phyloP scores from a whole-genome alignment of 139 green algal species.

The Trebouxia sp. region DNA sequence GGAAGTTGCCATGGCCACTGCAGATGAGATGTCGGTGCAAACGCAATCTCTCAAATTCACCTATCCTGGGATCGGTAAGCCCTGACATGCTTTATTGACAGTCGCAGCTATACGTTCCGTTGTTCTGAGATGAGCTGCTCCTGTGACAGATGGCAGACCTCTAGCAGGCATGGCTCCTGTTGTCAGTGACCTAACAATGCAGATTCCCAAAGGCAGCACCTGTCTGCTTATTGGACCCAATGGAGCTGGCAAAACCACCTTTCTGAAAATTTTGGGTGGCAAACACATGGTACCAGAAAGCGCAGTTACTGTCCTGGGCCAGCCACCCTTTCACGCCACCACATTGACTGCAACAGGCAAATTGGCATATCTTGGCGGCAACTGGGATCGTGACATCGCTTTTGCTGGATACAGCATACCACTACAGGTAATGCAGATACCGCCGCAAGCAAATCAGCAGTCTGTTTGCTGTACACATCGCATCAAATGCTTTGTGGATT shows the following conservation, averaged over 20 bases:
- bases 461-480: too few relatives aligned
- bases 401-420: constrained; percentile 90
- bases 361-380: constrained; percentile 92
- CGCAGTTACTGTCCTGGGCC: constrained; percentile 75
- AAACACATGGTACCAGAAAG: constrained; percentile 88
- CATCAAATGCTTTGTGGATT: too few relatives aligned
- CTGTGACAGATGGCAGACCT: constrained; percentile 75
- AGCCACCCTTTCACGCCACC: constrained; percentile 92
- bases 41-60: constrained; percentile 59
- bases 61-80: constrained; percentile 77
- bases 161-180: constrained; percentile 66
- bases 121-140: too few relatives aligned
- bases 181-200: constrained; percentile 68
- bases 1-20: too few relatives aligned
- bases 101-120: too few relatives aligned
- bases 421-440: constrained; percentile 65
- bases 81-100: too few relatives aligned
- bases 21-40: not conserved
- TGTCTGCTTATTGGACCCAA: constrained; percentile 88
- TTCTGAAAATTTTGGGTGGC: constrained; percentile 85
- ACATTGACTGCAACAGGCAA: constrained; percentile 76
- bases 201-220: constrained; percentile 58
- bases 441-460: too few relatives aligned
- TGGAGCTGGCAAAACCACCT: constrained; percentile 84
- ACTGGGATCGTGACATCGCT: constrained; percentile 92